These are phyloP conservation scores for Clavispora asparagi DNA, from an alignment of 805 yeast species.

Conservation along the genomic window DNA sequence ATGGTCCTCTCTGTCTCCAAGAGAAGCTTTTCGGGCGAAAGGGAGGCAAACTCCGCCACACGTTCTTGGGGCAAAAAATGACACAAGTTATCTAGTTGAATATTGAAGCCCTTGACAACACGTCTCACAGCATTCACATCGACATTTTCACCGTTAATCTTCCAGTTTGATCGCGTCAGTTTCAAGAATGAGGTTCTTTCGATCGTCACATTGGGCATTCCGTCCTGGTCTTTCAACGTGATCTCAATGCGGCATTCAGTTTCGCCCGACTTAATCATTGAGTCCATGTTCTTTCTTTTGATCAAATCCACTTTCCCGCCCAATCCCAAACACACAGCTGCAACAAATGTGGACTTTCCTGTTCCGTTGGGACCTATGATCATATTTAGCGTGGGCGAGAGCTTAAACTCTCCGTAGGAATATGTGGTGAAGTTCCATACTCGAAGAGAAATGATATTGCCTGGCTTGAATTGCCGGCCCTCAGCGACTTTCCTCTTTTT, in stretches of 20 bases:
- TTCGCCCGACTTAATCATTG: conserved; percentile 70
- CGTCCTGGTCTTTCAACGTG: conserved; percentile 38
- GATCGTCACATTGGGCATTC: conserved; percentile 32
- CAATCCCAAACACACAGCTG: conserved; percentile 86
- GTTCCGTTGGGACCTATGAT: conserved; percentile 96
- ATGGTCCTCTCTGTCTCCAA: conserved; percentile 78
- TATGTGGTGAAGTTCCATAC: conserved; percentile 67
- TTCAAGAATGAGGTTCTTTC: conserved; percentile 42
- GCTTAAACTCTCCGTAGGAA: conserved; percentile 59
- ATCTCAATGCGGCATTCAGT: conserved; percentile 44
- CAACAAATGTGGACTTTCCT: conserved; percentile 89
- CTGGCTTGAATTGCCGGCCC: conserved; percentile 27
- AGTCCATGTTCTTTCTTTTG: conserved; percentile 61
- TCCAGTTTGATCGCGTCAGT: conserved; percentile 45
- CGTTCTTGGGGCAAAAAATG: conserved; percentile 94
- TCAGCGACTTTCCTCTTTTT: conserved; percentile 1
- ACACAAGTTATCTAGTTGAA: conserved; percentile 87
- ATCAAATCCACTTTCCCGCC: conserved; percentile 73
- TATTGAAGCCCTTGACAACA: conserved; percentile 47
- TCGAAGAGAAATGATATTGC: conserved; percentile 46
- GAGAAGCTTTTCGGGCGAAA: conserved; percentile 69
- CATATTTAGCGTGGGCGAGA: conserved; percentile 83
- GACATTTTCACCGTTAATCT: conserved; percentile 34
- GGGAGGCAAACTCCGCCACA: conserved; percentile 85
- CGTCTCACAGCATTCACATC: conserved; percentile 44